A percentile compares a stretch with the other conserved stretches of the same genome.
Conservation (phyloP, 805 yeast species). For the Metschnikowia colocasiae region DNA sequence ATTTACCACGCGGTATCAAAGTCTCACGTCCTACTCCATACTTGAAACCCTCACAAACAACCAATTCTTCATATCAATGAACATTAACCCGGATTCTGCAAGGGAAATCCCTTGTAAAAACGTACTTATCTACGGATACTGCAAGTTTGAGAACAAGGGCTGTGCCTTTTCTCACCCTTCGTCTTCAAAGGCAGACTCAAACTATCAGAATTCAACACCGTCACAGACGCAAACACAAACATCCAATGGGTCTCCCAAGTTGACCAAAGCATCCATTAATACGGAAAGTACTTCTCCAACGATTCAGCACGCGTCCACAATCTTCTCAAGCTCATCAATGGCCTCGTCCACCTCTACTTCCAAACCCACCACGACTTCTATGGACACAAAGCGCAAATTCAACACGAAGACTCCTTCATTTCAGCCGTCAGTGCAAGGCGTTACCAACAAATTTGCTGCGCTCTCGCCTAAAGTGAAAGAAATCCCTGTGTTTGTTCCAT, state of each 20-base stretch:
- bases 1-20: constrained; percentile 2
- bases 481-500: constrained; percentile 49
- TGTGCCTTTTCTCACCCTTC: constrained; percentile 64
- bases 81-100: constrained; percentile 53
- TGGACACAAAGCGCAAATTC: constrained; percentile 26
- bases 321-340: constrained; percentile 3
- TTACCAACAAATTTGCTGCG: constrained; percentile 39
- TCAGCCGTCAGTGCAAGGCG: constrained; percentile 34
- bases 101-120: constrained; percentile 80
- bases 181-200: neutral
- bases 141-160: constrained; percentile 84
- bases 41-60: neutral
- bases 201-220: constrained; percentile 9
- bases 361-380: neutral
- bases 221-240: constrained; percentile 7
- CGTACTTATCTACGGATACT: constrained; percentile 79
- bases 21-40: constrained; percentile 2
- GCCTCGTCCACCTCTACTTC: constrained; percentile 21
- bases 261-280: constrained; percentile 3
- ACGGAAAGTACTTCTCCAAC: constrained; percentile 31
- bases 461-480: constrained; percentile 48
- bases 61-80: constrained; percentile 14
- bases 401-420: constrained; percentile 43
- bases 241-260: neutral
- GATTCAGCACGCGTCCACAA: neutral